Evolutionary conservation across 75 land plant genomes (phyloP).

Genomic region (Sequoiadendron giganteum): DNA sequence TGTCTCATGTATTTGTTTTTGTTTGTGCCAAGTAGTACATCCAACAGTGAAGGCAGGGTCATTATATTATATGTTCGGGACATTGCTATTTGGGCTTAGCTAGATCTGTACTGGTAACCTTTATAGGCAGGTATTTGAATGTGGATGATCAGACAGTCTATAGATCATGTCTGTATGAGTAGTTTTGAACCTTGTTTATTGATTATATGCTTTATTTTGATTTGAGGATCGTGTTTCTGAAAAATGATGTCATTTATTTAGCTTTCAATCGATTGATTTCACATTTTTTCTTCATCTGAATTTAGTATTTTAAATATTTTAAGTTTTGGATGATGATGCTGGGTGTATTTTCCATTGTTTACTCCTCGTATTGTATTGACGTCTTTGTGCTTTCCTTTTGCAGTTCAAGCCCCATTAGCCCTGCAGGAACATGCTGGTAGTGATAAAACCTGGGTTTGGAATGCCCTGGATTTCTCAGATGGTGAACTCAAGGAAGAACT

Average conservation of each 20-base stretch:
- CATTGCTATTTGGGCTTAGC: too few species aligned
- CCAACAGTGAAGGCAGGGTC: too few species aligned
- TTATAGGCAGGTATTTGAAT: too few species aligned
- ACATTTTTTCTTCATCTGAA: not conserved
- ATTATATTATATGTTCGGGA: too few species aligned
- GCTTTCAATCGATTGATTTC: not conserved
- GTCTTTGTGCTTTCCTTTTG: not conserved
- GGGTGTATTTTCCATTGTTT: not conserved
- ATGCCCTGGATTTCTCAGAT: slow-evolving; percentile 46
- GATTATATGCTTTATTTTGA: not conserved
- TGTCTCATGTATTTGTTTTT: too few species aligned
- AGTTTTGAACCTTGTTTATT: not conserved
- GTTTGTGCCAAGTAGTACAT: too few species aligned
- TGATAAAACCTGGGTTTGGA: slow-evolving; percentile 55
- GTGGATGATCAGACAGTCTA: too few species aligned
- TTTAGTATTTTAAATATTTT: not conserved
- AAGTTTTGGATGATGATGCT: not conserved
- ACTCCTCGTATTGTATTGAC: not conserved
- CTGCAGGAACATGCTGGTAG: slow-evolving; percentile 51
- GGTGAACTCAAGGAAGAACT: slow-evolving; percentile 49
- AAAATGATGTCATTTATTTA: not conserved
- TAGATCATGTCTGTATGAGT: too few species aligned
- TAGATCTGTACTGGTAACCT: too few species aligned
- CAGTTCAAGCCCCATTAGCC: slow-evolving; percentile 25
- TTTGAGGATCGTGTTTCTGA: not conserved